Base-by-base conservation (phyloP, 2,329 filamentous ascomycete genomes). In the Alternaria triticimaculans region DNA sequence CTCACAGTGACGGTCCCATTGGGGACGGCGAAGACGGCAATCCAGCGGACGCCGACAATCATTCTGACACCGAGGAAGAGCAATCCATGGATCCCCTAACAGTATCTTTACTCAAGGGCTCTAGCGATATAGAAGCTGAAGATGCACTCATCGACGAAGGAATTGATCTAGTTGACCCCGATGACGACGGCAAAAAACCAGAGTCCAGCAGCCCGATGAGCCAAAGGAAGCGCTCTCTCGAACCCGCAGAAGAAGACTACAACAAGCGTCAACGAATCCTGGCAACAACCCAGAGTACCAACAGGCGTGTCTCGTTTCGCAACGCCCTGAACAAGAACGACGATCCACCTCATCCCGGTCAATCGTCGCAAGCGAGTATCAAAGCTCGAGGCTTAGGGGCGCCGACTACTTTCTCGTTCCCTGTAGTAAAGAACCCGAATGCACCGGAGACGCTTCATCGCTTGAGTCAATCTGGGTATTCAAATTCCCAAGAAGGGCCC, bases 351-450 rank as follows among this genome's bases (percentile, higher is more conserved):
- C 68, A 48, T 48, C 55, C 59, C 15, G 72, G 67, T 54, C 78
- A 72, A 62, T 74, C 72, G 5, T 82, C 81, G 5, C 83, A 85
- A 66, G 71, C 74, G 30, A 78, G 76, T 58, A 74, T 72, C 72
- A 83, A 79, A 70, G 75, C 79, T 18, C 79, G 76, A 53, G 75
- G 75, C 7, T 57, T 61, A 21, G 70, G 77, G 66, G 80, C 68
- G 77, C 80, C 67, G 73, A 84, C 65, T 4, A 84, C 83, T 21
- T 82, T 93, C 25, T 85, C 85, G 26, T 96, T 93, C 72, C 87
- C 90, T 2, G 87, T 94, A 12, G 92, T 95, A 21, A 96, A 97
- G 79, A 88, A 95, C 69, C 87, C 90, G 1, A 86, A 89, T 69
- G 88, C 92, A 70, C 86, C 87, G 6, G 84, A 84, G 62, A 92